Conservation (phyloP, 176 grass and related monocot species). For the Echinochloa phyllopogon region DNA sequence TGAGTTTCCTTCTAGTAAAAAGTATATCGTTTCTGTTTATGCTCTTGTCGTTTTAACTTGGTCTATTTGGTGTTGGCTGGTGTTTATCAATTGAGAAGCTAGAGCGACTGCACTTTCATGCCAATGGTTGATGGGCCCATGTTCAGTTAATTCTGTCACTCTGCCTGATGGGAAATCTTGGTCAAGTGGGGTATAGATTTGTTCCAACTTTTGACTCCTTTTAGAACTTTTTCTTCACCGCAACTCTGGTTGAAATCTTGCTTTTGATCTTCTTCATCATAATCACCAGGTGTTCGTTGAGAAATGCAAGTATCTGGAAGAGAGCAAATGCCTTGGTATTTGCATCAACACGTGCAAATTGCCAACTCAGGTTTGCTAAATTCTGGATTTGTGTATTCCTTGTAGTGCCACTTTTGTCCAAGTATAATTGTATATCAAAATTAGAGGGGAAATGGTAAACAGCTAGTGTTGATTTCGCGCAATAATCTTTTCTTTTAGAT, state of each 20-base stretch:
- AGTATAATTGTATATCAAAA: background rate
- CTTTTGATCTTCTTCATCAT: background rate
- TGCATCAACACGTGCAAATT: constrained; percentile 96
- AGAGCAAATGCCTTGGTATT: constrained; percentile 91
- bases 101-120: constrained; percentile 85
- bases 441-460: background rate
- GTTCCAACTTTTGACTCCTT: background rate
- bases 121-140: constrained; percentile 92
- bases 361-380: constrained; percentile 75
- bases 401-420: background rate
- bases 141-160: constrained; percentile 74
- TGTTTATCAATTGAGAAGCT: constrained; percentile 52
- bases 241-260: background rate
- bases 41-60: background rate
- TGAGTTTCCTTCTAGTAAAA: constrained; percentile 42
- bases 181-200: constrained; percentile 76
- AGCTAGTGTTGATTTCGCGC: background rate
- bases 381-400: constrained; percentile 32
- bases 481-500: no score
- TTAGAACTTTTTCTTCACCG: background rate
- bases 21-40: background rate
- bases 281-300: constrained; percentile 72
- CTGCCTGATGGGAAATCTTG: constrained; percentile 65
- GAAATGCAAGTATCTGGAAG: constrained; percentile 88
- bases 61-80: background rate